Evolutionary conservation across 495 filamentous ascomycete genomes (phyloP).

Genomic region (Sordaria brevicollis): DNA sequence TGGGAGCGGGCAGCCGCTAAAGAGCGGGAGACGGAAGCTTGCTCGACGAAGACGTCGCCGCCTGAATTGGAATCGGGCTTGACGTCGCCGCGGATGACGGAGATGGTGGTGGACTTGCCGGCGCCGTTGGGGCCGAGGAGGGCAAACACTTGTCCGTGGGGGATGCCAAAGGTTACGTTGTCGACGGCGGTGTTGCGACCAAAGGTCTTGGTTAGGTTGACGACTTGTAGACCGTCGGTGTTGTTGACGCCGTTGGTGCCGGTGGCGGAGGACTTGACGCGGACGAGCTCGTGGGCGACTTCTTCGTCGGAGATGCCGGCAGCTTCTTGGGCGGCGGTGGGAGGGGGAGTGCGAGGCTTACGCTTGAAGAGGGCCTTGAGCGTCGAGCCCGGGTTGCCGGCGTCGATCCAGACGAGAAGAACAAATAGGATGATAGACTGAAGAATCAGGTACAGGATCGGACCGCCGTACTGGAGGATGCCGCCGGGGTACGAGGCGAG

Average conservation of each 20-base stretch:
- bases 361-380: slow-evolving; percentile 29
- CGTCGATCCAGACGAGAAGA: slow-evolving; percentile 62
- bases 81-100: slow-evolving; percentile 74
- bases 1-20: slow-evolving; percentile 55
- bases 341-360: background rate
- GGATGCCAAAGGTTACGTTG: slow-evolving; percentile 71
- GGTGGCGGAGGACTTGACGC: slow-evolving; percentile 27
- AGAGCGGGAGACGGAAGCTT: slow-evolving; percentile 53
- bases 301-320: slow-evolving; percentile 32
- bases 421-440: slow-evolving; percentile 58
- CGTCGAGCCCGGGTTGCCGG: slow-evolving; percentile 44
- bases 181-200: slow-evolving; percentile 62
- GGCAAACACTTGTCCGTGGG: slow-evolving; percentile 70
- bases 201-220: slow-evolving; percentile 70
- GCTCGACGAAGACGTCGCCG: slow-evolving; percentile 67
- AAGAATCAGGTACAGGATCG: slow-evolving; percentile 63
- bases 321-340: background rate
- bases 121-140: slow-evolving; percentile 83
- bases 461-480: slow-evolving; percentile 64
- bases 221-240: slow-evolving; percentile 60
- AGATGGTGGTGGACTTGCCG: slow-evolving; percentile 79
- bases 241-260: slow-evolving; percentile 37
- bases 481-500: slow-evolving; percentile 58
- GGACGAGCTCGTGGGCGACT: slow-evolving; percentile 33
- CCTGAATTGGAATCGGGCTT: slow-evolving; percentile 43